A percentile compares a stretch with the other conserved stretches of the same genome.
Conservation (phyloP, 169 alveolate species). For the Theileria sp. region DNA sequence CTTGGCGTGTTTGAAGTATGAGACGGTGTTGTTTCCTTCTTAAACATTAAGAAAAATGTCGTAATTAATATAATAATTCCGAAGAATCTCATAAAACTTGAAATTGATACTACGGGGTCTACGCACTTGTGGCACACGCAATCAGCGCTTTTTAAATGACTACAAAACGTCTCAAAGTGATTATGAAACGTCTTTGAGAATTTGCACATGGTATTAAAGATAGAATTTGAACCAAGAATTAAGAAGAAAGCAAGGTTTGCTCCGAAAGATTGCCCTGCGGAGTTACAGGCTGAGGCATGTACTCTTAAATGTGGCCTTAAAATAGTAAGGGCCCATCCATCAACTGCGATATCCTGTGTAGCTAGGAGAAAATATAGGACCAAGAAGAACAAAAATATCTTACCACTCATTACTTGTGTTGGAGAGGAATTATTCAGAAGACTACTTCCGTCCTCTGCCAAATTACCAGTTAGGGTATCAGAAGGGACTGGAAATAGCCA, state of each 20-base stretch:
- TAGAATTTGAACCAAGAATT: conserved; percentile 65
- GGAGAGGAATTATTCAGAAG: background rate
- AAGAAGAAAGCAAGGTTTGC: conserved; percentile 75
- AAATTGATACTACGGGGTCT: conserved; percentile 44
- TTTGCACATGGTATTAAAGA: conserved; percentile 41
- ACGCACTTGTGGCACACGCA: conserved; percentile 17
- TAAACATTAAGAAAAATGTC: conserved; percentile 53
- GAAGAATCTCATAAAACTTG: conserved; percentile 33
- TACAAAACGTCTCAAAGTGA: conserved; percentile 19
- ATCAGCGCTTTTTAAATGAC: conserved; percentile 7
- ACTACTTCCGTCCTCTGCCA: background rate
- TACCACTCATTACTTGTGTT: conserved; percentile 34
- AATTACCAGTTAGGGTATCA: background rate
- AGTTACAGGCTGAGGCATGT: conserved; percentile 81
- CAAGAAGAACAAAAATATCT: conserved; percentile 63
- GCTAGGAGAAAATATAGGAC: conserved; percentile 81
- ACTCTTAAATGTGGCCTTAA: conserved; percentile 67
- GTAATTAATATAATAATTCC: conserved; percentile 38
- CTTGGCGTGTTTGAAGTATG: background rate
- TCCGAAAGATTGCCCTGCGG: conserved; percentile 83
- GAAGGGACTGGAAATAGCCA: conserved; percentile 65
- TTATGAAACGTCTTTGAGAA: conserved; percentile 27
- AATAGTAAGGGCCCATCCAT: conserved; percentile 93
- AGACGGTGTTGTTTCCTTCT: conserved; percentile 12
- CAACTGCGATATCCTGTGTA: conserved; percentile 94